Base-by-base conservation (phyloP, 2,329 filamentous ascomycete species). In the Shiraia bambusicola region DNA sequence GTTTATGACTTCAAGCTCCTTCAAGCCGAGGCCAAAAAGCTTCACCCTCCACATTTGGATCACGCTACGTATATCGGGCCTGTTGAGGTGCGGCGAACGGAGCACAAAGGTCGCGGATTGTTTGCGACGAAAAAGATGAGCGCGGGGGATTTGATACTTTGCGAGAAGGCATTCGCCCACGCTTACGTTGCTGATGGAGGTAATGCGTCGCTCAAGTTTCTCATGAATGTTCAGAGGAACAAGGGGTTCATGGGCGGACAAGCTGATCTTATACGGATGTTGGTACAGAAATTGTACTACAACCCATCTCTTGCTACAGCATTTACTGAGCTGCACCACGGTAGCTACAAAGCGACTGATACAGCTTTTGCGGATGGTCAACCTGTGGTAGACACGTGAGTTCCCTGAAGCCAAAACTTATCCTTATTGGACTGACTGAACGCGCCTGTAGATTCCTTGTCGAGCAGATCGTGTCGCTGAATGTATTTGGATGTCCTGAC, bases 161-260 rank as follows among this genome's bases (percentile, higher is more conserved):
- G 76, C 33, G 78, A 80, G 45, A 81, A 80, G 47, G 76, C 77
- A 0, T 78, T 80, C 50, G 58, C 57, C 0, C 69, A 77, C 52
- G 61, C 41, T 13, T 72, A 61, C 34, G 38, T 27, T 35, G 51
- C 54, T 6, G 58, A 54, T 10, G 44, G 54, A 0, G 29, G 27
- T 3, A 52, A 11, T 25, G 40, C 28, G 6, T 55, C 57, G 6
- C 48, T 44, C n/a, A 56, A 32, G 2, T 15, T 73, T 0, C 34
- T 75, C 34, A 53, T 76, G 12, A 71, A 75, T 42, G 1, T 59
- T 6, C 47, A 61, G 1, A 66, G 58, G 4, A 57, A 70, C 10
- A 46, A n/a, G 3, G 46, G 59, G 1, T 56, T 40, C 1, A 43
- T 70, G 19, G 73, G 71, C 0, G 65, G 67, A 0, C 69, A 75